Evolutionary conservation across 2,329 filamentous ascomycete genomes (phyloP), one percentile per base, ranked within the genome.

Genomic region (Hypoxylon sp.): DNA sequence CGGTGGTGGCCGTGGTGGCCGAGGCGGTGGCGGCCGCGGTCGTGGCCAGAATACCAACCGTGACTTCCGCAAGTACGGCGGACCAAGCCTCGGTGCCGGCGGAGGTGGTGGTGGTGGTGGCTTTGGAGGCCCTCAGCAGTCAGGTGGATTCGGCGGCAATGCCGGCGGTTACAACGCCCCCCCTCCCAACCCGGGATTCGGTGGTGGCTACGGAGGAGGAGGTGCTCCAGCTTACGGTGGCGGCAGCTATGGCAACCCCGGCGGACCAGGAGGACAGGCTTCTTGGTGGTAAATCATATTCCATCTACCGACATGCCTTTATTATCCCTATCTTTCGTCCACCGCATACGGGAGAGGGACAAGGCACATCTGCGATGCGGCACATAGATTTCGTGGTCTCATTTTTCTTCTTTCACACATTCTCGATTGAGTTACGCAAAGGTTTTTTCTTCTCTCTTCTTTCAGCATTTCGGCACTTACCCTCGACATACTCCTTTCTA

Each of bases 11-110:
- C 79, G 87, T 52, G 76, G 82, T 37, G 72, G 77, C 15, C 78
- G 86, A 54, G 79, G 84, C 60, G 83, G 88, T 58, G 81, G 89
- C 57, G 87, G 91, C 53, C 86, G 89, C 68, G 87, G 89, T 55
- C 84, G 89, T 69, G 87, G 89, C 63, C 78, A 80, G 64, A 74
- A 73, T 68, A 78, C 87, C 65, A 96, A 87, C 73, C 91, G 92
- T 70, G 94, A 97, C 73, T 91, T 94, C 80, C 91, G 94, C 76
- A 91, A 91, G 73, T 84, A 83, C 56, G 86, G 83, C 49, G 86
- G 71, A 55, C 78, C 76, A 51, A 73, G 74, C 52, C 75, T 72
- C 50, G 71, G 72, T 52, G 73, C 73, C 51, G 73, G 75, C 43
- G 60, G 52, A 32, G 59, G 61, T n/a, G 73, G 77, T 55, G 72